Conservation (phyloP, 495 filamentous ascomycete species). For the Penicillium egyptiacum region DNA sequence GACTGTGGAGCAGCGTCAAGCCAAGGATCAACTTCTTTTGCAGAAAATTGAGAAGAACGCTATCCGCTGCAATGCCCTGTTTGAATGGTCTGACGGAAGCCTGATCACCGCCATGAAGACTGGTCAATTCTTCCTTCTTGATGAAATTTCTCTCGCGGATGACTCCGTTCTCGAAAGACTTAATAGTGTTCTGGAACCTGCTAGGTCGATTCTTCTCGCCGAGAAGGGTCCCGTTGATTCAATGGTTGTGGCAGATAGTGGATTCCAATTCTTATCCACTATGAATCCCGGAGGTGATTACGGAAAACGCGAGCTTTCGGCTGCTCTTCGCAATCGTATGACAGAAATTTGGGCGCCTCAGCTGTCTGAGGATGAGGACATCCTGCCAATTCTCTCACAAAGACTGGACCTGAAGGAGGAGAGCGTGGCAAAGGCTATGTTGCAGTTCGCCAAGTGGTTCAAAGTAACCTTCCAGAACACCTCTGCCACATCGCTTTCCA, state of each 20-base stretch:
- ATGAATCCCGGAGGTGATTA: slow-evolving; percentile 99
- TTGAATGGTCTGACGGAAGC: slow-evolving; percentile 95
- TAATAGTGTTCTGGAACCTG: slow-evolving; percentile 94
- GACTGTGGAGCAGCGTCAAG: slow-evolving; percentile 29
- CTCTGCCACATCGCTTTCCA: slow-evolving; percentile 71
- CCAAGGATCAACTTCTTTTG: slow-evolving; percentile 51
- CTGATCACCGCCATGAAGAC: slow-evolving; percentile 93
- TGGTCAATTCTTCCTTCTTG: slow-evolving; percentile 87
- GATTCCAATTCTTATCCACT: slow-evolving; percentile 94
- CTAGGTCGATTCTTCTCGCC: slow-evolving; percentile 81
- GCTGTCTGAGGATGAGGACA: slow-evolving; percentile 73
- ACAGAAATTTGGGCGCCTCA: slow-evolving; percentile 98
- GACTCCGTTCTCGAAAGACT: slow-evolving; percentile 95
- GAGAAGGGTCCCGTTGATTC: slow-evolving; percentile 87
- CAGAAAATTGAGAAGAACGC: slow-evolving; percentile 59
- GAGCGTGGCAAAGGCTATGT: slow-evolving; percentile 54
- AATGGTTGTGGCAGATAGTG: slow-evolving; percentile 70
- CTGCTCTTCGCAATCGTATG: slow-evolving; percentile 92
- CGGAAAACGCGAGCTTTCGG: slow-evolving; percentile 94
- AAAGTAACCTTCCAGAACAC: slow-evolving; percentile 72
- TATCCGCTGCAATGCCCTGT: slow-evolving; percentile 71
- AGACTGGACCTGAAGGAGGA: slow-evolving; percentile 64
- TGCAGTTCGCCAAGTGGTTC: slow-evolving; percentile 92
- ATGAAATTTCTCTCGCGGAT: slow-evolving; percentile 97
- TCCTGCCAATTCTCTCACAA: slow-evolving; percentile 77